These are phyloP conservation scores for Russula dissimulans DNA, from an alignment of 768 basidiomycete genomes.

Conservation along the genomic window DNA sequence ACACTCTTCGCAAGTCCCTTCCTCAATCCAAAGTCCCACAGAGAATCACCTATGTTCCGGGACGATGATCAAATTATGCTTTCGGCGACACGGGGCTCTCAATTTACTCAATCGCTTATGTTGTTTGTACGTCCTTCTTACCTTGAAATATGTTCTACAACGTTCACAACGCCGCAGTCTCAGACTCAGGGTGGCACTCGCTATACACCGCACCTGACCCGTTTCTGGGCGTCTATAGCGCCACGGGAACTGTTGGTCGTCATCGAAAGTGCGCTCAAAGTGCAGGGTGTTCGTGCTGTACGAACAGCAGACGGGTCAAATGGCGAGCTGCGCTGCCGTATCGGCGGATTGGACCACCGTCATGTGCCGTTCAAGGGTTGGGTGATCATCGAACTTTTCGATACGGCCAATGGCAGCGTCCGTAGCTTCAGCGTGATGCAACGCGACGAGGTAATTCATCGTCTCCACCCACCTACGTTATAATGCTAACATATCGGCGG, in stretches of 20 bases:
- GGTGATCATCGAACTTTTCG: constrained; percentile 61
- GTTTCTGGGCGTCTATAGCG: constrained; percentile 61
- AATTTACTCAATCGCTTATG: constrained; percentile 74
- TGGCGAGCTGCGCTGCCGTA: constrained; percentile 31
- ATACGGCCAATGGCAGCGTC: constrained; percentile 31
- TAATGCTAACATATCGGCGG: not conserved
- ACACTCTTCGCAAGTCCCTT: not conserved
- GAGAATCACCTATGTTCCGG: constrained; percentile 30
- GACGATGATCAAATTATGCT: constrained; percentile 58
- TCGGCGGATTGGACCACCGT: constrained; percentile 63
- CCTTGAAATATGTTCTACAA: not conserved
- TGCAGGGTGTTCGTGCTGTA: constrained; percentile 29
- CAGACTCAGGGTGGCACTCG: constrained; percentile 70
- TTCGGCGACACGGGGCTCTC: constrained; percentile 45
- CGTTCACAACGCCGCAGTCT: constrained; percentile 39
- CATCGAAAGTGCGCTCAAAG: constrained; percentile 45
- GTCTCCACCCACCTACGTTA: not conserved
- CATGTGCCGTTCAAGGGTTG: constrained; percentile 63
- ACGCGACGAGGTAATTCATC: constrained; percentile 48
- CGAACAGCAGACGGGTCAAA: constrained; percentile 5
- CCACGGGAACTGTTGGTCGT: constrained; percentile 45
- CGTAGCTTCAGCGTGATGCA: constrained; percentile 66
- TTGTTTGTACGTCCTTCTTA: constrained; percentile 59
- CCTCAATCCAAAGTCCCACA: constrained; percentile 10
- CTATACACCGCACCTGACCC: constrained; percentile 68